A percentile compares a stretch with the other conserved stretches of the same genome.
Evolutionary conservation across 441 rosid species (phyloP).

Genomic region (Populus hybrid): DNA sequence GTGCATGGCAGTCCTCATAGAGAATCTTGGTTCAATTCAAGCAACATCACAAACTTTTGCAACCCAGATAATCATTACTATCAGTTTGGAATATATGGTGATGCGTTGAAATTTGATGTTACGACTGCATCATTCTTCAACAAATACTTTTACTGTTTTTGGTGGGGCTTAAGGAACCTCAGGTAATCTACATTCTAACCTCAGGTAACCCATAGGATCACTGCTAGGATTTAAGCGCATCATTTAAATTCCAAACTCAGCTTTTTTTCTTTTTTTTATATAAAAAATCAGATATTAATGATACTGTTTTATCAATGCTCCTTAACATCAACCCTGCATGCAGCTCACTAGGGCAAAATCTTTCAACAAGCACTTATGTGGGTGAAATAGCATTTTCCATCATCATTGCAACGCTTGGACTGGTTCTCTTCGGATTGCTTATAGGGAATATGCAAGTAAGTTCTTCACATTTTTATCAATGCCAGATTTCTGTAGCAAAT

Average conservation of each 20-base stretch:
- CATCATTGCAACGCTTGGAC: constrained; percentile 62
- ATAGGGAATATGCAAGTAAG: constrained; percentile 92
- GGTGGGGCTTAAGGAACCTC: constrained; percentile 94
- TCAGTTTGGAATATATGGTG: constrained; percentile 71
- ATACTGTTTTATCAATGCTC: neutral
- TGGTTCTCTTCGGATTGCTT: constrained; percentile 82
- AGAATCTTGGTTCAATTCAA: constrained; percentile 52
- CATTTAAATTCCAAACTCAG: neutral
- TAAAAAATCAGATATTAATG: neutral
- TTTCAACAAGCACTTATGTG: constrained; percentile 58
- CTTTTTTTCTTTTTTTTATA: neutral
- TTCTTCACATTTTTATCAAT: neutral
- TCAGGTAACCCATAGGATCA: neutral
- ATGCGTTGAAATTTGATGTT: constrained; percentile 53
- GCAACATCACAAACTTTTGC: constrained; percentile 57
- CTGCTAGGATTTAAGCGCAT: neutral
- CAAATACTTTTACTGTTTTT: constrained; percentile 89
- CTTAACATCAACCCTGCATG: constrained; percentile 12
- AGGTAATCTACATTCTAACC: constrained; percentile 37
- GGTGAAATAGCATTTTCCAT: constrained; percentile 76
- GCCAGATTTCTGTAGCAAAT: neutral
- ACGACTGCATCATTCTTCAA: constrained; percentile 56
- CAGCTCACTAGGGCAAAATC: constrained; percentile 80
- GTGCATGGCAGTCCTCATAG: constrained; percentile 35
- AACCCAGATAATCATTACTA: constrained; percentile 41